These are phyloP conservation scores for Globisporangium canariense DNA, from an alignment of 352 stramenopile genomes.

Conservation along the genomic window DNA sequence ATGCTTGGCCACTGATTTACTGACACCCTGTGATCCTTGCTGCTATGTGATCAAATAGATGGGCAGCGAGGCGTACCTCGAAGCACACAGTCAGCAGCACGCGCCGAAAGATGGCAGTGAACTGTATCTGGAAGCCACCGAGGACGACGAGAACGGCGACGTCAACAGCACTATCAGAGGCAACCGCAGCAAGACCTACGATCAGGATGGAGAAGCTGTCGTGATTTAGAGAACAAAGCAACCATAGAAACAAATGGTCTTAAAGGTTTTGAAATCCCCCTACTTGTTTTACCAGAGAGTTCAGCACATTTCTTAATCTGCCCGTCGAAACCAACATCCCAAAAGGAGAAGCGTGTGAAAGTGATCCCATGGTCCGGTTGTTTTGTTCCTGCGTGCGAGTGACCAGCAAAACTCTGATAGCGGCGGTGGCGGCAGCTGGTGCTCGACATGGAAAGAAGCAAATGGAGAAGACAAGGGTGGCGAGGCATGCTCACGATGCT, in stretches of 20 bases:
- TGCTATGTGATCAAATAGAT: slow-evolving; percentile 29
- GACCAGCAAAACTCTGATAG: no score
- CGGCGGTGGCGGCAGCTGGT: no score
- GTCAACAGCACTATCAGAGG: neutral
- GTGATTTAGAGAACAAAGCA: slow-evolving; percentile 4
- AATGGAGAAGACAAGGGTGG: neutral
- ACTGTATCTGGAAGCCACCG: slow-evolving; percentile 28
- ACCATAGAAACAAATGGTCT: neutral
- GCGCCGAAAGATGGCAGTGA: slow-evolving; percentile 6
- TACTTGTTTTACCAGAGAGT: no score
- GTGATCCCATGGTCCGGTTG: no score
- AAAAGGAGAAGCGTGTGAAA: no score
- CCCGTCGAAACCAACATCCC: no score
- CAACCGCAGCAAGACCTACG: slow-evolving; percentile 4
- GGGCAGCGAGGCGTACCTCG: slow-evolving; percentile 68
- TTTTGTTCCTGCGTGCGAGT: no score
- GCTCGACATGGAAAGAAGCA: no score
- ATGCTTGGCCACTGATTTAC: neutral
- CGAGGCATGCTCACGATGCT: no score
- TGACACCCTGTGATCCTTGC: neutral
- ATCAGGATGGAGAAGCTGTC: slow-evolving; percentile 13
- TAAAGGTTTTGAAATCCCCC: neutral
- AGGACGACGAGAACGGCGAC: neutral
- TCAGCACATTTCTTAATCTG: no score
- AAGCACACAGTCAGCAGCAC: slow-evolving; percentile 43